Percentiles rank a stretch among this genome's conserved stretches.
These are phyloP conservation scores for Datisca glomerata DNA, from an alignment of 306 rosid genomes.

Conservation along the genomic window DNA sequence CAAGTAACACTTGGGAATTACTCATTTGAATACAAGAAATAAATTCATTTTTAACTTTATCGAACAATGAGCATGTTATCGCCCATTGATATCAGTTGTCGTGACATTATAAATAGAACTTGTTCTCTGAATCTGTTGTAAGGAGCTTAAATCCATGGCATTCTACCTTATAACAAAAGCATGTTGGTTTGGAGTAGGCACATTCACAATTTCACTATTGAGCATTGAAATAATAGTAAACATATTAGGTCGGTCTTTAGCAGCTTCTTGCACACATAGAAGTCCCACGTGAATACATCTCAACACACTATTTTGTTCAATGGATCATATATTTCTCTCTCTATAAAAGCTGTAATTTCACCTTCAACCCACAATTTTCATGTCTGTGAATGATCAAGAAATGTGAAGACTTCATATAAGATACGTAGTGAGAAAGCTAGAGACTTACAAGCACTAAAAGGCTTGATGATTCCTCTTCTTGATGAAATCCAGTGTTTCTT, in stretches of 20 bases:
- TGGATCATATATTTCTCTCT: background rate
- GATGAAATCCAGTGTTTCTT: background rate
- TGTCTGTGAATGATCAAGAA: background rate
- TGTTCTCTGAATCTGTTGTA: no score
- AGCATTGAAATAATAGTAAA: constrained; percentile 7
- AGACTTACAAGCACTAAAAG: background rate
- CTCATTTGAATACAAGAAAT: no score
- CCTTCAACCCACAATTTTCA: constrained; percentile 4
- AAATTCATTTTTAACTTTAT: no score
- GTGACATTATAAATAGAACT: no score
- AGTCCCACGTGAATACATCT: constrained; percentile 6
- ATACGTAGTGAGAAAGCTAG: background rate
- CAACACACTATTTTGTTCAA: background rate
- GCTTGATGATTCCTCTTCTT: background rate
- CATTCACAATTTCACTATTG: constrained; percentile 4
- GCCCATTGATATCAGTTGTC: no score
- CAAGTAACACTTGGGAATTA: no score
- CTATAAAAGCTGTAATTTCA: background rate
- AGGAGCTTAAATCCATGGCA: no score
- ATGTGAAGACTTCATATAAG: background rate
- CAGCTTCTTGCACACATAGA: constrained; percentile 3
- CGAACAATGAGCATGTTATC: no score
- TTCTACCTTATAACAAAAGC: no score
- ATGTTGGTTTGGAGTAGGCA: constrained; percentile 5
- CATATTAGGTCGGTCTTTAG: constrained; percentile 1